phyloP scores from a whole-genome alignment of 176 grass and related monocot genomes.

The Aegilops tauschii region DNA sequence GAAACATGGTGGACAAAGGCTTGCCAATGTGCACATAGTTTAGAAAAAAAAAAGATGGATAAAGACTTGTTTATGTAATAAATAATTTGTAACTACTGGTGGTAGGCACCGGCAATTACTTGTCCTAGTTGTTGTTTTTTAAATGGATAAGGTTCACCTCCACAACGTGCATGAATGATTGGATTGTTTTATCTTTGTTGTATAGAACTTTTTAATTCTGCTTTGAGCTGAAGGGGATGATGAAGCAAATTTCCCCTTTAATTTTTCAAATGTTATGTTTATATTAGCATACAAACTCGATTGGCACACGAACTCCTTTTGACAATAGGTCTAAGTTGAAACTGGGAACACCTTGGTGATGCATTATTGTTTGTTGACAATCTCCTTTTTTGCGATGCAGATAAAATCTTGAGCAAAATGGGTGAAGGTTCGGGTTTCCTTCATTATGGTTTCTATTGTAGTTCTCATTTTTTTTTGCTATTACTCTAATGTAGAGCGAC shows the following conservation, averaged over 20 bases:
- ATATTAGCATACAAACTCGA: constrained; percentile 5
- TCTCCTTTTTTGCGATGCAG: constrained; percentile 49
- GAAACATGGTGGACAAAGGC: neutral
- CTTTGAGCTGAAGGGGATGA: neutral
- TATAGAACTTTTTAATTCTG: constrained; percentile 1
- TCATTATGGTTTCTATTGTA: constrained; percentile 29
- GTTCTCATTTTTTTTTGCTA: constrained; percentile 10
- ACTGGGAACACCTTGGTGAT: neutral
- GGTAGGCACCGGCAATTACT: neutral
- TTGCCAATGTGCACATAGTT: neutral
- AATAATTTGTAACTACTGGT: neutral
- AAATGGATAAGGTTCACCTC: neutral
- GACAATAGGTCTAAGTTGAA: neutral
- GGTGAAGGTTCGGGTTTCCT: constrained; percentile 84
- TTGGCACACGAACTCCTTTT: neutral
- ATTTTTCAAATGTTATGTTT: neutral
- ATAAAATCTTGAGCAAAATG: constrained; percentile 97
- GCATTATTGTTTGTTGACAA: constrained; percentile 28
- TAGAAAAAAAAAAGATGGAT: neutral
- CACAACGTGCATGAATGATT: neutral
- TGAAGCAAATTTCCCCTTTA: constrained; percentile 1
- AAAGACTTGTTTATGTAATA: neutral
- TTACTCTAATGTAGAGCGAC: constrained; percentile 40
- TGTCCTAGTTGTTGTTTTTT: neutral
- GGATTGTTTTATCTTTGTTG: neutral